Conservation (phyloP, 1,284 basidiomycete species). For the Stygiomarasmius scandens region DNA sequence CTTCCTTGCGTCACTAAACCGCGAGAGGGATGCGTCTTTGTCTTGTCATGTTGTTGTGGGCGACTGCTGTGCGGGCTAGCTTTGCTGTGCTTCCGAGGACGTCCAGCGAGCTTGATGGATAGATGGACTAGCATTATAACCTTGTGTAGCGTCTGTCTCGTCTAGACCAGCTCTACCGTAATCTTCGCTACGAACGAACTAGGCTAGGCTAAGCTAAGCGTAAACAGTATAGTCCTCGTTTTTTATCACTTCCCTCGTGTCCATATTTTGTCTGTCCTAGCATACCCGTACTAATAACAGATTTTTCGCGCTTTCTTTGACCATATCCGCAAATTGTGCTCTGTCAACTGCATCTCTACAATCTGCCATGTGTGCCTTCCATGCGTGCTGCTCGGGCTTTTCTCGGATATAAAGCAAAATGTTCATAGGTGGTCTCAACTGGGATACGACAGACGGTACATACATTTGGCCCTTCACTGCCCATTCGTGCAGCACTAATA, state of each 20-base stretch:
- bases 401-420: slow-evolving; percentile 76
- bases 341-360: slow-evolving; percentile 16
- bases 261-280: slow-evolving; percentile 70
- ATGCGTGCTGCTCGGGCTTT: not conserved
- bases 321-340: slow-evolving; percentile 22
- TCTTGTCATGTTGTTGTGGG: slow-evolving; percentile 1
- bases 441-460: slow-evolving; percentile 95
- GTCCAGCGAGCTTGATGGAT: not conserved
- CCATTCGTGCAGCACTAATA: slow-evolving; percentile 39
- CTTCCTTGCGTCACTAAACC: slow-evolving; percentile 14
- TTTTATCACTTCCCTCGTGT: slow-evolving; percentile 47
- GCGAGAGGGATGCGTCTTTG: slow-evolving; percentile 4
- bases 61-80: not conserved
- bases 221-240: slow-evolving; percentile 76
- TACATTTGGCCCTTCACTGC: slow-evolving; percentile 36
- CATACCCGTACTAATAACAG: slow-evolving; percentile 79
- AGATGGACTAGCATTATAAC: slow-evolving; percentile 23
- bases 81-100: slow-evolving; percentile 2
- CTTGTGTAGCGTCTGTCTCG: slow-evolving; percentile 60
- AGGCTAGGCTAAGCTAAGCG: slow-evolving; percentile 62
- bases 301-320: slow-evolving; percentile 21
- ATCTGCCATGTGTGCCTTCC: slow-evolving; percentile 22
- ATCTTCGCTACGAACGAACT: slow-evolving; percentile 66
- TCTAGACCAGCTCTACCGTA: slow-evolving; percentile 55
- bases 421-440: slow-evolving; percentile 96